Evolutionary conservation across 1,139 yeast genomes (phyloP), one percentile per base, ranked within the genome.

Genomic region (Zygotorulaspora mrakii): DNA sequence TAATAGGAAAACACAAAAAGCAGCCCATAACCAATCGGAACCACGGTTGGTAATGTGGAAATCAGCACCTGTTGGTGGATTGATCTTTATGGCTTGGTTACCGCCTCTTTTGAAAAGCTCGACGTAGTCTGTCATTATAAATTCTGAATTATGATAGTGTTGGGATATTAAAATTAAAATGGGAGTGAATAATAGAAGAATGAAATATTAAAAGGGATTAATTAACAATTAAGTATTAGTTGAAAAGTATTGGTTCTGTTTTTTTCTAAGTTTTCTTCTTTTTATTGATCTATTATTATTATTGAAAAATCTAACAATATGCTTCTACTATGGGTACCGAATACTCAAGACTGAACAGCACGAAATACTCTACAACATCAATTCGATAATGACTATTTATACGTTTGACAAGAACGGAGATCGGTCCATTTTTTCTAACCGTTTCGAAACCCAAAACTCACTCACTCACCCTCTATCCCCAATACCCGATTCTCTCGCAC

Each of bases 1-100:
- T 11, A 48, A 20, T 11, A 45, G 20, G 37, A 50, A 49, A 25
- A 70, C 39, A 12, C 74, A 59, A 51, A 78, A 76, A 10, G 68
- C 80, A 7, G 55, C 35, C 45, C 46, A 51, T 25, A 49, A 43
- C 54, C 54, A 50, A 40, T 49, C 55, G 6, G 56, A 52, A 47
- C 56, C 56, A 42, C 49, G 50, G 27, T 32, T 20, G 5, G 55
- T 52, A 12, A 52, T 35, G 44, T 52, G 56, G 49, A 53, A 47
- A 30, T 50, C 55, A 9, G 47, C 43, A 21, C 54, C 53, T 8
- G 37, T 39, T 30, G 57, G 55, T 7, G 45, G 43, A 38, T 53
- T 53, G 25, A 52, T 47, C 13, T 28, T 35, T 11, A 53, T 41
- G 44, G 57, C 57, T 26, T 45, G 42, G 23, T 52, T 52, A 47